phyloP scores from a whole-genome alignment of 1,284 basidiomycete genomes.

The Spongispora temasekensis region DNA sequence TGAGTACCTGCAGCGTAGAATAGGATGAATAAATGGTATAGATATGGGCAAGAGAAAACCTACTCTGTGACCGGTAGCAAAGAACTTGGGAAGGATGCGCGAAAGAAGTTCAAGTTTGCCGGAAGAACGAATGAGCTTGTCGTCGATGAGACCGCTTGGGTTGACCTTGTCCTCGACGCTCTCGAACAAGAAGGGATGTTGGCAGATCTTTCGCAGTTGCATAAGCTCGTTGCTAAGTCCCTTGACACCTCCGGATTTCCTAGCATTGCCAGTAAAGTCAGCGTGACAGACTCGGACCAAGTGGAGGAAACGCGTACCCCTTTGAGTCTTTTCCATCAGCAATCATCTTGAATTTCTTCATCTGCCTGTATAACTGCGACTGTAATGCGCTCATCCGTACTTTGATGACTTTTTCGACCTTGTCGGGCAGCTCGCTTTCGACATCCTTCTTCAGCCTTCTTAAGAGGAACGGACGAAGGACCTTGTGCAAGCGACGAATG shows the following conservation, averaged over 20 bases:
- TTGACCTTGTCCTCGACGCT: slow-evolving; percentile 94
- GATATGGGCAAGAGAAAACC: slow-evolving; percentile 12
- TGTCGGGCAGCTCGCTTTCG: slow-evolving; percentile 96
- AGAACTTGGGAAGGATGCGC: slow-evolving; percentile 94
- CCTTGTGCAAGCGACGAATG: slow-evolving; percentile 98
- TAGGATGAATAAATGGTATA: slow-evolving; percentile 2
- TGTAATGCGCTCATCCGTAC: slow-evolving; percentile 96
- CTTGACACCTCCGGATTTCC: slow-evolving; percentile 77
- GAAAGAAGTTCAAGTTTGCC: slow-evolving; percentile 97
- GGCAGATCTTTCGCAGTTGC: slow-evolving; percentile 99
- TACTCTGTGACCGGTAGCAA: slow-evolving; percentile 89
- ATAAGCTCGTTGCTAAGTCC: slow-evolving; percentile 97
- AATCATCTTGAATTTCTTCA: slow-evolving; percentile 98
- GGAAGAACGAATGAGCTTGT: slow-evolving; percentile 84
- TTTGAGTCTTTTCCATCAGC: slow-evolving; percentile 81
- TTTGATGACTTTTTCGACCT: slow-evolving; percentile 99
- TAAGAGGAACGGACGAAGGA: slow-evolving; percentile 95
- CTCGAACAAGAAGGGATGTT: slow-evolving; percentile 96
- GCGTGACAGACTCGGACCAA: neutral
- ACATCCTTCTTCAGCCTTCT: slow-evolving; percentile 98
- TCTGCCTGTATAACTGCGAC: slow-evolving; percentile 94
- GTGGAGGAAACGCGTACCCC: slow-evolving; percentile 44
- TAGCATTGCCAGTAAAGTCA: slow-evolving; percentile 29
- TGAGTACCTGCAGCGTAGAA: slow-evolving; percentile 68
- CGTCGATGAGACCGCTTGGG: slow-evolving; percentile 78